Evolutionary conservation across 2,329 filamentous ascomycete species (phyloP), one percentile per base, ranked within the genome.

Genomic region (Xenoacremonium recifei): DNA sequence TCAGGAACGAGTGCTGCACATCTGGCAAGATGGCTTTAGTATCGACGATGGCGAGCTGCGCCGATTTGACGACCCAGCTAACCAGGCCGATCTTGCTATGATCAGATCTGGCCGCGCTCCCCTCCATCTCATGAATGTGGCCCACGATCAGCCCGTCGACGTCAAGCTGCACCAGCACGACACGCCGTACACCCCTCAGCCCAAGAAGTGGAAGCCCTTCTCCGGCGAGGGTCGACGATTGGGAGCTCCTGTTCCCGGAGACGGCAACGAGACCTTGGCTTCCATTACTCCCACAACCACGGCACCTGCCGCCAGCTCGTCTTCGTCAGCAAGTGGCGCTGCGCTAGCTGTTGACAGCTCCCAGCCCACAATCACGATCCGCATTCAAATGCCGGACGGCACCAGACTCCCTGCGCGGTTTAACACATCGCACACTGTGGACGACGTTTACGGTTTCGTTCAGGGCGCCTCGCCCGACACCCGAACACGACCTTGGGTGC

Each of bases 11-110:
- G 77, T 81, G 10, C 73, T 95, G 39, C 88, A 92, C 58, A 75
- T 93, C 33, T 95, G 89, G 89, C 76, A 78, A 31, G 84, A 95
- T 59, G 89, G 89, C 12, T 92, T 93, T 68, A 92, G 87, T 50
- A 82, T 95, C 47, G 88, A 91, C 45, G 87, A 93, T 57, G 89
- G 89, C 20, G 79, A 83, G 35, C 78, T 93, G 27, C 83, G 79
- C 61, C 81, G 87, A 42, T 92, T 88, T 59, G 85, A 91, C 56
- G 87, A 93, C 62, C 87, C 87, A 0, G 76, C 76, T 21, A 90
- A 92, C 61, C 79, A 82, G 21, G 73, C 76, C 37, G 85, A 86
- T 39, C 72, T 93, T 33, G 73, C 81, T 44, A 84, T 90, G 75
- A 93, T 93, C 56, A 81, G 87, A 46, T 76, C 79, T 16, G 88